These are phyloP conservation scores for Helicostylum pulchrum DNA, from an alignment of 192 early-diverging fungal species.

Conservation along the genomic window DNA sequence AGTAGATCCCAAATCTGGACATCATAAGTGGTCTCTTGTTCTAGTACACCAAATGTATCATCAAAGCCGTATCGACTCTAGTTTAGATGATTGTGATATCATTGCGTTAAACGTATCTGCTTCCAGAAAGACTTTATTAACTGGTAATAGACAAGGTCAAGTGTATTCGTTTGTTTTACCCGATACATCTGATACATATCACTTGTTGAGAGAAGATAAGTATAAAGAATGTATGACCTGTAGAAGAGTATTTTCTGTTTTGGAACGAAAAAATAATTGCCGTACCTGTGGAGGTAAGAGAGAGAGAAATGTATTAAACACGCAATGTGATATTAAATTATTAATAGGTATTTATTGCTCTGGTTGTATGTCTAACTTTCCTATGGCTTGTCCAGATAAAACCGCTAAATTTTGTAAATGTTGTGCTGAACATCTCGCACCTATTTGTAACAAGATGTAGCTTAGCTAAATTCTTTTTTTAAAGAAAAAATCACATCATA, in stretches of 20 bases:
- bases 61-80: constrained; percentile 32
- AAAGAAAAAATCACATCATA: too few relatives aligned
- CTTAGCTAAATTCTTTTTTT: too few relatives aligned
- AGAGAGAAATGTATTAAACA: background rate
- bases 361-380: constrained; percentile 10
- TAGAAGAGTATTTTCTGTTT: constrained; percentile 47
- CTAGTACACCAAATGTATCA: constrained; percentile 39
- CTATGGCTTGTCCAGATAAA: constrained; percentile 18
- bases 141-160: constrained; percentile 49
- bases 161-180: constrained; percentile 50
- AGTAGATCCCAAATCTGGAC: constrained; percentile 18
- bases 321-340: background rate
- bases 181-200: constrained; percentile 44
- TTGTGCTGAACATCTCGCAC: constrained; percentile 3
- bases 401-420: constrained; percentile 20
- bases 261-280: constrained; percentile 54
- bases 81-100: constrained; percentile 36
- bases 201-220: constrained; percentile 47
- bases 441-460: too few relatives aligned
- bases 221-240: constrained; percentile 52
- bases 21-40: constrained; percentile 36
- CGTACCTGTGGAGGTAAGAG: constrained; percentile 52
- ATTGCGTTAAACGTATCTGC: constrained; percentile 40
- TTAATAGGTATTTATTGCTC: constrained; percentile 19
- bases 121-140: constrained; percentile 42